Conservation (phyloP, 176 grass and related monocot species). For the Musa itinerans region DNA sequence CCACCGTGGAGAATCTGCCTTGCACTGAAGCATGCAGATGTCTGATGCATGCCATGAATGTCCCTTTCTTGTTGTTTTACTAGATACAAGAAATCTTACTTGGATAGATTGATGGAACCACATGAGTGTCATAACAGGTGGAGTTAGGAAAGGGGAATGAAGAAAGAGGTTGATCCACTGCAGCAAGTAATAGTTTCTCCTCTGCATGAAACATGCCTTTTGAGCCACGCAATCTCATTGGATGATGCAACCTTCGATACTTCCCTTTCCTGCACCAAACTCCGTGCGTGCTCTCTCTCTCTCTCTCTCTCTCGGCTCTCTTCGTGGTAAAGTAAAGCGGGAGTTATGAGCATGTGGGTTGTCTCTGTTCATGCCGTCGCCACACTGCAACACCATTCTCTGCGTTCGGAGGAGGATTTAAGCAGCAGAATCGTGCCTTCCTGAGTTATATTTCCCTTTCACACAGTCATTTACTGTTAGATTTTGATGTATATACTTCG, state of each 20-base stretch:
- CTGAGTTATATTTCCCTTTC: too few relatives aligned
- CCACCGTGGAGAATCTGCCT: neutral
- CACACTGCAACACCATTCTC: neutral
- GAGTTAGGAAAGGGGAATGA: too few relatives aligned
- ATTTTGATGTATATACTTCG: neutral
- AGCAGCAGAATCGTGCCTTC: too few relatives aligned
- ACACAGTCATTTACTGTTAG: too few relatives aligned
- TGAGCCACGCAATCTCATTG: neutral
- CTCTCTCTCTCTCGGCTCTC: neutral
- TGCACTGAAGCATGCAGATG: too few relatives aligned
- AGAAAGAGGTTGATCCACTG: neutral
- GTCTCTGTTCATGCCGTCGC: neutral
- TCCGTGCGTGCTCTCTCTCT: neutral
- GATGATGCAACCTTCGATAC: neutral
- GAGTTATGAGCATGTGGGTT: constrained; percentile 9
- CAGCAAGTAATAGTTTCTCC: neutral
- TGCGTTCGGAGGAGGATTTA: neutral
- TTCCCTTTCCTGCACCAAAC: too few relatives aligned
- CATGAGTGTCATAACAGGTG: too few relatives aligned
- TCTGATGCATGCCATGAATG: too few relatives aligned
- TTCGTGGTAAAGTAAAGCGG: neutral
- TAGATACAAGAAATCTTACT: too few relatives aligned
- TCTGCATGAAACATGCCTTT: neutral
- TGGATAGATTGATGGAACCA: too few relatives aligned
- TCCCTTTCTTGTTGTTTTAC: too few relatives aligned